Percentiles rank a stretch among this genome's conserved stretches.
These are phyloP conservation scores for Aspergillus uvarum DNA, from an alignment of 2,329 filamentous ascomycete species.

Conservation along the genomic window DNA sequence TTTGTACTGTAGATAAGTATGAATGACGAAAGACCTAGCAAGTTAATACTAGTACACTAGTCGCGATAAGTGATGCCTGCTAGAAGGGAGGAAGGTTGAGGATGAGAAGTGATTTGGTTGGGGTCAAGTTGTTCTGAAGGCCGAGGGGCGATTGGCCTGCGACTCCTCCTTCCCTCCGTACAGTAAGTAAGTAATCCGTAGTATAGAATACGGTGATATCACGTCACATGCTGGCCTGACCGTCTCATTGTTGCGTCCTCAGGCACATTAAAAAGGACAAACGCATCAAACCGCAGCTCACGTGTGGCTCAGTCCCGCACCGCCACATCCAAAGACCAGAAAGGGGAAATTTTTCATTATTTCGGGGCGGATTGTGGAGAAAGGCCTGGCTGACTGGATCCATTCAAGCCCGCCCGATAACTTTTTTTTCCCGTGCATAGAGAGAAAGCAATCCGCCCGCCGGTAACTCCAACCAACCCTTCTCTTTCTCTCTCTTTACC, in stretches of 20 bases:
- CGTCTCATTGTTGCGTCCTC: slow-evolving; percentile 25
- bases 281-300: background rate
- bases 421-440: slow-evolving; percentile 19
- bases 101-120: slow-evolving; percentile 11
- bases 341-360: slow-evolving; percentile 16
- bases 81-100: background rate
- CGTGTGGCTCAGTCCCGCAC: slow-evolving; percentile 2
- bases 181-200: too few relatives aligned
- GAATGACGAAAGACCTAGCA: background rate
- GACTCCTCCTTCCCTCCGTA: too few relatives aligned
- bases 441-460: background rate
- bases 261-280: slow-evolving; percentile 1
- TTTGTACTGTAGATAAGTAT: background rate
- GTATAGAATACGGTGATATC: slow-evolving; percentile 23
- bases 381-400: background rate
- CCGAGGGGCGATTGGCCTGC: background rate
- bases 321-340: slow-evolving; percentile 15
- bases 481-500: slow-evolving; percentile 12
- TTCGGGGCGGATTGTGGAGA: slow-evolving; percentile 15
- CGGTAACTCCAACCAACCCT: slow-evolving; percentile 4
- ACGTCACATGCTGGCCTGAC: slow-evolving; percentile 34
- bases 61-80: background rate
- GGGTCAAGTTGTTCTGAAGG: background rate
- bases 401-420: slow-evolving; percentile 23
- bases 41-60: background rate